Evolutionary conservation across 768 basidiomycete species (phyloP).

Genomic region (Wakefieldia striispora): DNA sequence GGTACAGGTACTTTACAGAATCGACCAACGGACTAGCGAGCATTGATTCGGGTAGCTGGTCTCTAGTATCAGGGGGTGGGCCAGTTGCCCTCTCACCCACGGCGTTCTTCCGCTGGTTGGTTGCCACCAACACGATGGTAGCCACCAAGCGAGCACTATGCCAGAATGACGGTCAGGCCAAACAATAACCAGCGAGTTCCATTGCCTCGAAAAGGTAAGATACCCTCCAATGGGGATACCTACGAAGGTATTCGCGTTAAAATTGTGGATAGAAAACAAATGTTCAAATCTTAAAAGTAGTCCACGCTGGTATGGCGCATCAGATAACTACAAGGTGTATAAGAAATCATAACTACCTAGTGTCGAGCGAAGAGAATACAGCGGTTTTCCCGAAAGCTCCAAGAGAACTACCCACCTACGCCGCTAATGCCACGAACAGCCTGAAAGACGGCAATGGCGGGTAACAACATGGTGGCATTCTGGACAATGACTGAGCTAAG

Average conservation of each 20-base stretch:
- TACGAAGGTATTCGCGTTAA: neutral
- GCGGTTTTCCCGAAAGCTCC: constrained; percentile 19
- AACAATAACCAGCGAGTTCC: constrained; percentile 28
- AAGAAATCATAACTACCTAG: constrained; percentile 13
- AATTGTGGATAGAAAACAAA: neutral
- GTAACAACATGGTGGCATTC: constrained; percentile 51
- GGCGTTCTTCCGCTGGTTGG: constrained; percentile 14
- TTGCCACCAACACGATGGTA: constrained; percentile 16
- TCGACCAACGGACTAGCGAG: too few relatives aligned
- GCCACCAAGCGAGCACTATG: constrained; percentile 20
- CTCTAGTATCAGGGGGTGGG: too few relatives aligned
- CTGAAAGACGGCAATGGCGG: constrained; percentile 35
- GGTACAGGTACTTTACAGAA: too few relatives aligned
- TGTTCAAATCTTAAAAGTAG: constrained; percentile 31
- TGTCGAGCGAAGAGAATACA: constrained; percentile 21
- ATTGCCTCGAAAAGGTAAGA: constrained; percentile 14
- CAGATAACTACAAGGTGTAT: neutral
- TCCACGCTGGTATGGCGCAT: constrained; percentile 15
- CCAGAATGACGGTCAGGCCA: constrained; percentile 21
- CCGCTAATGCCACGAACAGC: constrained; percentile 20
- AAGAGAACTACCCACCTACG: constrained; percentile 18
- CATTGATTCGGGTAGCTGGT: too few relatives aligned
- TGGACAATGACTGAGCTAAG: constrained; percentile 32
- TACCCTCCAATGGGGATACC: constrained; percentile 35
- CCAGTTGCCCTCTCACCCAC: neutral